Base-by-base conservation (phyloP, 192 early-diverging fungal genomes). In the Geranomyces michiganensis region DNA sequence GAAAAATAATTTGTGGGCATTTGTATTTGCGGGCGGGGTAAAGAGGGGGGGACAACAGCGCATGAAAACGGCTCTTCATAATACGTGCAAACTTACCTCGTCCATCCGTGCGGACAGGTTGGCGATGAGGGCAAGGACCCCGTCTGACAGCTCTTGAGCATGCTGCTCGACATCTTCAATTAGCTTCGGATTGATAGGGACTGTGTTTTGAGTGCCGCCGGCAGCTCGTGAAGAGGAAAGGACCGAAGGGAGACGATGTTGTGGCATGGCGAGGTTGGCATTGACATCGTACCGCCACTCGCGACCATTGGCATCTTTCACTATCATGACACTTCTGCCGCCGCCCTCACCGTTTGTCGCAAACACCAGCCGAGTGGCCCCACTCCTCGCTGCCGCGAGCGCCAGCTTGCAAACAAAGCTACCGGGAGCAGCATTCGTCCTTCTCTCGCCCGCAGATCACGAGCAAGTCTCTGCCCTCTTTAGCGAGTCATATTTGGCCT, bases 161-260 rank as follows among this genome's bases (percentile, higher is more conserved):
- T 76, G 51, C 22, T 21, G 3, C 48, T 81, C 80, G 47, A 81
- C 59, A 31, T 64, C 70, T 27, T 81, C 80, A 26, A 81, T 64
- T n/a, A 81, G 73, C 10, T 56, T 24, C 17, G 80, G 77, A 62
- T 81, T 71, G 36, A 81, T 78, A 24, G 80, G 80, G 10, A 81
- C 74, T 14, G 72, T 73, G 55, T 73, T 73, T 24, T 65, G 51
- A 41, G 36, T 7, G 29, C 64, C 26, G 15, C 64, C 72, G 13
- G 62, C n/a, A 13, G 56, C n/a, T 6, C 65, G 62, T n/a, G 48
- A 21, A 36, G 72, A 67, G 29, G 72, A 53, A 12, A 73, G 64
- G 22, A 67, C 72, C 19, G 72, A 73, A 21, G 72, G 72, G 32
- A 73, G 59, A 10, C 48, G 62, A 19, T 60, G 58, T 15, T n/a